Base-by-base conservation (phyloP, 2,329 filamentous ascomycete genomes). In the Beauveria sp. region DNA sequence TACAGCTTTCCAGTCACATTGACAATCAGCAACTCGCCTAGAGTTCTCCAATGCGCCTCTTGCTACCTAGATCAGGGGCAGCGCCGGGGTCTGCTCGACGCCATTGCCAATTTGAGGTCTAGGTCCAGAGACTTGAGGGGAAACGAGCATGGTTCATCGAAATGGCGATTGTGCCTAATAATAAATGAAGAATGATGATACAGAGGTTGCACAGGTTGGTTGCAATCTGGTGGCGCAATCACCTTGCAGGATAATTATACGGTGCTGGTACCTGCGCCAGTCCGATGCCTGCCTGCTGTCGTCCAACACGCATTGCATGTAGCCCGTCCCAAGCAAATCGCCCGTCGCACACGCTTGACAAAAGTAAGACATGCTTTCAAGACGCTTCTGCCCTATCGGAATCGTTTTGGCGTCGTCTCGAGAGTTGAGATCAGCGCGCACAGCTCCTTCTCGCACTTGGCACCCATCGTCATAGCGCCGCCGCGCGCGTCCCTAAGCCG, bases 201-300 rank as follows among this genome's bases (percentile, higher is more conserved):
- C 1, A 37, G 6, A 34, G 30, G 12, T 34, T 34, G 16, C 18
- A 7, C 26, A 22, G 44, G 14, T 37, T 37, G 34, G 34, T 37
- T 37, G 34, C 55, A 51, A 59, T 51, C 55, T 51, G 30, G 55
- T 52, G 56, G 56, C 56, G 56, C 47, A 51, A 51, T 59, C 56
- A 59, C 56, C 51, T 37, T 44, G 56, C 46, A 59, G 37, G 34
- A 43, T 43, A 41, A 57, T 47, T 55, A 34, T 40, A 46, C 2
- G 28, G 30, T 24, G 16, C 12, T 28, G 6, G 41, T 44, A 52
- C n/a, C n/a, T 20, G 28, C 30, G 30, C 30, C 37, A 20, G 50
- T 52, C 47, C 18, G 47, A 50, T 50, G 18, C 26, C 47, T 26
- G 14, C 10, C 8, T 50, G 4, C 4, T 50, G 8, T 8, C 20